Percentiles rank a stretch among this genome's conserved stretches.
Conservation (phyloP, 768 basidiomycete genomes). For the Lyophyllum atratum region DNA sequence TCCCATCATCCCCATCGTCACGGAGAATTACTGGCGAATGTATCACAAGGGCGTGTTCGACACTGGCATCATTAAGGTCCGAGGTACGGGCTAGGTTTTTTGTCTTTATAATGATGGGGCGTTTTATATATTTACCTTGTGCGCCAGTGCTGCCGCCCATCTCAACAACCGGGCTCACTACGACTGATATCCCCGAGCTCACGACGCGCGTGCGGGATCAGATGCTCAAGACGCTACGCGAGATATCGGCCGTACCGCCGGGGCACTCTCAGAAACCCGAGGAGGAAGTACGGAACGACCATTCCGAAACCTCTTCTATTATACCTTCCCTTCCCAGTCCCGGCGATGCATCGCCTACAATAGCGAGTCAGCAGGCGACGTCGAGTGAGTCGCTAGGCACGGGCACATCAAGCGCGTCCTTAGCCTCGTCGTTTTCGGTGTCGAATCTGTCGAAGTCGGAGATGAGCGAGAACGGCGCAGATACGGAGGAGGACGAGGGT, state of each 20-base stretch:
- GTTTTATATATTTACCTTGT: neutral
- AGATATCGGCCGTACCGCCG: constrained; percentile 64
- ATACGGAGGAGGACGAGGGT: constrained; percentile 85
- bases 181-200: constrained; percentile 70
- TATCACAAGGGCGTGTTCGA: constrained; percentile 82
- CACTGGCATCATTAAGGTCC: constrained; percentile 74
- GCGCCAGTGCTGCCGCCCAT: constrained; percentile 89
- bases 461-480: constrained; percentile 64
- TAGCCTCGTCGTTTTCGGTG: constrained; percentile 33
- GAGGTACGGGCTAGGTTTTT: constrained; percentile 53
- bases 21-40: constrained; percentile 90
- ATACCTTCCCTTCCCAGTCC: neutral
- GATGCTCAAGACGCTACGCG: constrained; percentile 79
- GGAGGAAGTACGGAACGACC: constrained; percentile 10
- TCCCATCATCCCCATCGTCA: constrained; percentile 89
- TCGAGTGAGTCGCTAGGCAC: constrained; percentile 1
- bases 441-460: constrained; percentile 39
- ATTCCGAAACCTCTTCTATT: constrained; percentile 4
- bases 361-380: neutral
- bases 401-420: constrained; percentile 33
- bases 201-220: constrained; percentile 65
- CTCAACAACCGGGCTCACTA: constrained; percentile 68
- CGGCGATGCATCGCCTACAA: neutral
- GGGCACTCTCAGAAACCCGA: constrained; percentile 8
- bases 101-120: neutral